phyloP scores from a whole-genome alignment of 179 eudicot species.

The Spinacia oleracea region DNA sequence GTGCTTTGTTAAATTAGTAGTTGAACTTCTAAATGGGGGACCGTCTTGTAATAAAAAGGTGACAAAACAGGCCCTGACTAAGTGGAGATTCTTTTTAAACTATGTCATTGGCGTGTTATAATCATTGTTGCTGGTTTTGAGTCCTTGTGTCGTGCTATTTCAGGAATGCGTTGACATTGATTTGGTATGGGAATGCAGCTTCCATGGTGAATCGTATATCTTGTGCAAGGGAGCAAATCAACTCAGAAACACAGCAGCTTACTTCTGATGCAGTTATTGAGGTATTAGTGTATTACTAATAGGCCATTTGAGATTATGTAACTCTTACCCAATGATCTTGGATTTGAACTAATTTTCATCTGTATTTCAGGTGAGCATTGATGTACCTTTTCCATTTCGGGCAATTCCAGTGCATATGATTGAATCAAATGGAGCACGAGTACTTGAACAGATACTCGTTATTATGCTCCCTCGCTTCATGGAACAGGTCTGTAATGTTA shows the following conservation, averaged over 20 bases:
- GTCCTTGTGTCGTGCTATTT: conserved; percentile 52
- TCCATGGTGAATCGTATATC: conserved; percentile 75
- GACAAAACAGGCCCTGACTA: not conserved
- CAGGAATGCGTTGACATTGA: conserved; percentile 79
- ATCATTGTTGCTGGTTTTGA: conserved; percentile 25
- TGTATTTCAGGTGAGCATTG: conserved; percentile 70
- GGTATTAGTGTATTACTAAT: too few species aligned
- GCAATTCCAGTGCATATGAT: conserved; percentile 70
- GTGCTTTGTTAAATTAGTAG: not conserved
- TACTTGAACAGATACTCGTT: conserved; percentile 68
- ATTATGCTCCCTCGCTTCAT: conserved; percentile 89
- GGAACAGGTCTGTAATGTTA: conserved; percentile 59
- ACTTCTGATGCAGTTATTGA: conserved; percentile 75
- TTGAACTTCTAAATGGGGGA: not conserved
- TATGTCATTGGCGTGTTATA: conserved; percentile 4
- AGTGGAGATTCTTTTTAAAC: not conserved
- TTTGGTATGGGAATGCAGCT: conserved; percentile 95
- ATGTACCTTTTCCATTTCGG: conserved; percentile 78
- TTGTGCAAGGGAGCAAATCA: conserved; percentile 37
- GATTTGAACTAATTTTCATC: not conserved
- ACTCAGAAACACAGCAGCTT: conserved; percentile 50
- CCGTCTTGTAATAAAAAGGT: not conserved
- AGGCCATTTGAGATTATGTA: not conserved
- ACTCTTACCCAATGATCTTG: not conserved
- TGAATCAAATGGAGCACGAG: conserved; percentile 78